Evolutionary conservation across 495 filamentous ascomycete species (phyloP), one percentile per base, ranked within the genome.

Genomic region (Penicillium coffeae): DNA sequence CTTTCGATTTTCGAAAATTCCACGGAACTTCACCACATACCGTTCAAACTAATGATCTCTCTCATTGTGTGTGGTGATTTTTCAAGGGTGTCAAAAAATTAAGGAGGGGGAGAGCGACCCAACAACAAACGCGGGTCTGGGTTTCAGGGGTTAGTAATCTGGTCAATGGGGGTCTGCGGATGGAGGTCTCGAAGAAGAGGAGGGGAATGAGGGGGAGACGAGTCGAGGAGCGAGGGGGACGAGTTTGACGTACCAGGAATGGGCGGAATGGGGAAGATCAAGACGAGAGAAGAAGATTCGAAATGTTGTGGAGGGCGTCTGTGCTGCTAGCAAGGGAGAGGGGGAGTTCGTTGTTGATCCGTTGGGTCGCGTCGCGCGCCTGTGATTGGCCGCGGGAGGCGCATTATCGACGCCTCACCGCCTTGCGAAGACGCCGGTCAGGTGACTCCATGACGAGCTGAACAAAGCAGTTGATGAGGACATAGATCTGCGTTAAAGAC

Each of bases 41-140:
- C 92, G 82, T 97, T 96, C 83, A 97, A 84, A 75, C 87, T 91
- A 71, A 97, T 96, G 69, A 97, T 90, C 83, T 97, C 92, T 86
- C 92, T 90, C 92, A 97, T 97, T 68, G 58, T 74, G 78, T 84
- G 82, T 61, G 63, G 40, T 61, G 56, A 59, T 51, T 48, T 51
- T 57, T 60, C 66, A 65, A 45, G 56, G 59, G 51, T 54, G 54
- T 64, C 46, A 51, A 52, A 64, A 69, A 67, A 60, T 58, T 54
- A 64, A 56, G 47, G 56, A 58, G 50, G 58, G 55, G 55, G 57
- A 62, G 52, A 59, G 48, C 47, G 60, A 66, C 60, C 58, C 57
- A 63, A 66, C 55, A 63, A 61, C 57, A 65, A 63, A 66, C 59
- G 50, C 56, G 56, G 51, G 52, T 55, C 52, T 56, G 49, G 43